Base-by-base conservation (phyloP, 106 monocot species). In the Acorus gramineus region DNA sequence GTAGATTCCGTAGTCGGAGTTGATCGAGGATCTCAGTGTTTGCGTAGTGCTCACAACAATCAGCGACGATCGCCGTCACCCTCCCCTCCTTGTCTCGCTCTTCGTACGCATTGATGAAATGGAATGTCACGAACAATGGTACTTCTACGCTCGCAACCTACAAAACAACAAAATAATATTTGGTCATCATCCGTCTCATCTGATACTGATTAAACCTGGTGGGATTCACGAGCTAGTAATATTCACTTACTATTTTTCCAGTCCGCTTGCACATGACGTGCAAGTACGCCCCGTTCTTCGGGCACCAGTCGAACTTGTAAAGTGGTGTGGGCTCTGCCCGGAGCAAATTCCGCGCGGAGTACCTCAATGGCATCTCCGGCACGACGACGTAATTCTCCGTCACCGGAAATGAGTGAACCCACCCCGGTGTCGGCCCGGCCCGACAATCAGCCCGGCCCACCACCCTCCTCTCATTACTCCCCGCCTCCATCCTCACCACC, bases 41-140 rank as follows among this genome's bases (percentile, higher is more conserved):
- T 0, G 78, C 82, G 60, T 88, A 68, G 63, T 96, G 96, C 80
- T 96, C 96, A 61, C 96, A 96, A 55, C 96, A 96, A 63, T 96
- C 96, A 6, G 83, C 96, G 8, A 96, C 76, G 52, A 91, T 71
- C 4, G 77, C 90, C 9, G 78, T 78, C n/a, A 76, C 80, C 53
- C 78, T 64, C 3, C 95, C 95, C 2, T 90, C 82, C 9, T 70
- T 76, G 55, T 91, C 91, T 8, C 28, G 56, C 73, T 85, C 96
- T 67, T 96, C 96, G 52, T 96, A 96, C 4, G 96, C 96, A 46
- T 96, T 96, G 73, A 96, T 96, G 83, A 91, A 96, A 56, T 96
- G 96, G 73, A 96, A 96, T 12, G 91, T 96, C 47, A 96, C 85
- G 56, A 9, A 96, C 6, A 75, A 65, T 2, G 96, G 96, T 12